Conservation (phyloP, 2,329 filamentous ascomycete genomes). For the Talaromyces atroroseus region DNA sequence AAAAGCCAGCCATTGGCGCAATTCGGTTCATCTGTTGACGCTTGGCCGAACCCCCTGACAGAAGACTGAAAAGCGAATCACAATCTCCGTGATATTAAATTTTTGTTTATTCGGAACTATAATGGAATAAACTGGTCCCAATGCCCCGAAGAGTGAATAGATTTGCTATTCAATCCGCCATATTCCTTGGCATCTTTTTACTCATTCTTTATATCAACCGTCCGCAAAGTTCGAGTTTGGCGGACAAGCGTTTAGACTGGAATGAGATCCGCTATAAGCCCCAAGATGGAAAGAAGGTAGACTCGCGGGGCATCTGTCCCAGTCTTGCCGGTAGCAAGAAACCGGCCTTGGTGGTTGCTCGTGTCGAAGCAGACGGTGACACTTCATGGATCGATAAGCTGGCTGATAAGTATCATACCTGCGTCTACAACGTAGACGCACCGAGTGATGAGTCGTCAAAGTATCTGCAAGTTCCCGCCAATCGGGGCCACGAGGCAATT, state of each 20-base stretch:
- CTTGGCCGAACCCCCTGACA: too few relatives aligned
- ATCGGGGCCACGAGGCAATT: slow-evolving; percentile 46
- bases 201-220: slow-evolving; percentile 36
- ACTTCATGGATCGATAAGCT: slow-evolving; percentile 39
- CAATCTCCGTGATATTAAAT: too few relatives aligned
- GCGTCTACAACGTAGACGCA: slow-evolving; percentile 41
- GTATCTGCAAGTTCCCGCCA: slow-evolving; percentile 34
- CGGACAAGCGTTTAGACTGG: slow-evolving; percentile 39
- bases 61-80: too few relatives aligned
- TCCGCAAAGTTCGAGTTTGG: slow-evolving; percentile 17
- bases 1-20: too few relatives aligned
- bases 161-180: slow-evolving; percentile 29
- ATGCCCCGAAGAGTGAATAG: slow-evolving; percentile 36
- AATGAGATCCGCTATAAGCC: slow-evolving; percentile 40
- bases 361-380: slow-evolving; percentile 38
- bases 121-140: slow-evolving; percentile 2
- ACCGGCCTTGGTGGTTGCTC: slow-evolving; percentile 43
- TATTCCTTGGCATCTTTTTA: slow-evolving; percentile 31
- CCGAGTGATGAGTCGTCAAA: slow-evolving; percentile 17
- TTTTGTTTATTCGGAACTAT: background rate
- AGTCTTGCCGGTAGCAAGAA: slow-evolving; percentile 34
- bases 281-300: slow-evolving; percentile 28
- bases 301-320: slow-evolving; percentile 39
- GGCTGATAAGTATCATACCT: slow-evolving; percentile 38
- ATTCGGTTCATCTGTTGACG: too few relatives aligned